Evolutionary conservation across 2,329 filamentous ascomycete species (phyloP).

Genomic region (Trichophyton verrucosum): DNA sequence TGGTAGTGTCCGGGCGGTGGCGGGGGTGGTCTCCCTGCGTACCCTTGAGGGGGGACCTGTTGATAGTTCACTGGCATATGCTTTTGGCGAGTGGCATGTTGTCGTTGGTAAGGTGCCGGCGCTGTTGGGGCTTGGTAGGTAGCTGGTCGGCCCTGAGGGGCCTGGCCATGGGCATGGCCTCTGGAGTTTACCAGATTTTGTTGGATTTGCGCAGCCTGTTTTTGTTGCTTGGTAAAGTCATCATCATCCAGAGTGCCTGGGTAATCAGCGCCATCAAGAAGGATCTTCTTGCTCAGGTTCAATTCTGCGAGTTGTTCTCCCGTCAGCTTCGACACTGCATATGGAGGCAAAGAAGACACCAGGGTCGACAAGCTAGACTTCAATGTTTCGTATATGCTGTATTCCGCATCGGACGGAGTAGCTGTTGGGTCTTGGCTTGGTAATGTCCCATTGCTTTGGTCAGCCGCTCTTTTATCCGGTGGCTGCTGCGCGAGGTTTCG

Average conservation of each 20-base stretch:
- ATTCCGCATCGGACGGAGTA: constrained; percentile 44
- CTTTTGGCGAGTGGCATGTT: constrained; percentile 16
- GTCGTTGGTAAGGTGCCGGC: constrained; percentile 22
- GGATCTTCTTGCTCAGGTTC: constrained; percentile 65
- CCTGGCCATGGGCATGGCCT: constrained; percentile 25
- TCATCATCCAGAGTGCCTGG: constrained; percentile 76
- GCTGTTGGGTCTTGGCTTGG: constrained; percentile 18
- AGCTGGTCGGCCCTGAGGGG: constrained; percentile 17
- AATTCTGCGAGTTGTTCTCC: constrained; percentile 75
- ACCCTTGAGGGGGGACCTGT: constrained; percentile 19
- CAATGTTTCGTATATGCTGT: constrained; percentile 55
- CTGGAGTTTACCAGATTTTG: constrained; percentile 21
- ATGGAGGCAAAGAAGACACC: constrained; percentile 65
- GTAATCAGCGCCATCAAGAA: constrained; percentile 60
- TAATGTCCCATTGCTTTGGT: constrained; percentile 21
- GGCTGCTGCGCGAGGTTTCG: constrained; percentile 36
- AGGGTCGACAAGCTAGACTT: constrained; percentile 63
- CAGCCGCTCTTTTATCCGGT: background rate
- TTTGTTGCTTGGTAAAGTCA: constrained; percentile 46
- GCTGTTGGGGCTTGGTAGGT: constrained; percentile 23
- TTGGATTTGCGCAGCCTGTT: constrained; percentile 25
- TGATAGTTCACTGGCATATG: constrained; percentile 21
- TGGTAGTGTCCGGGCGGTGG: constrained; percentile 24
- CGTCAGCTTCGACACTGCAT: constrained; percentile 73
- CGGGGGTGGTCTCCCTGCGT: constrained; percentile 21